Conservation (phyloP, 2,329 filamentous ascomycete genomes). For the Epicoccum nigrum region DNA sequence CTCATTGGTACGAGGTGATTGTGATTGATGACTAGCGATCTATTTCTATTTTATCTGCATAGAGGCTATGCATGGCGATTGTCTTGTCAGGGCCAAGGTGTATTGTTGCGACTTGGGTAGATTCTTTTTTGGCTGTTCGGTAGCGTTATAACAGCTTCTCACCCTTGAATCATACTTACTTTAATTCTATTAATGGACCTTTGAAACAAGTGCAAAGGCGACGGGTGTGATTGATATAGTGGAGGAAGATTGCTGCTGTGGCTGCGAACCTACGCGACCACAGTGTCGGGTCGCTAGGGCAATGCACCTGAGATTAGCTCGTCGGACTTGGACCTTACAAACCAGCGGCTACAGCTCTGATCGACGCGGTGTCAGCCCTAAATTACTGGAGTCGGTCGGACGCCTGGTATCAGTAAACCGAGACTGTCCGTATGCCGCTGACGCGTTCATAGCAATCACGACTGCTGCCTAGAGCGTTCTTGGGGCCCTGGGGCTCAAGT, state of each 20-base stretch:
- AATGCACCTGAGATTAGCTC: neutral
- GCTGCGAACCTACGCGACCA: neutral
- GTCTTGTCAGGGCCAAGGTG: neutral
- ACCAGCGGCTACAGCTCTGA: neutral
- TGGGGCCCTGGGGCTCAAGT: neutral
- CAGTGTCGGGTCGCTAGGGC: neutral
- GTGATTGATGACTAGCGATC: constrained; percentile 17
- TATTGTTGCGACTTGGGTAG: neutral
- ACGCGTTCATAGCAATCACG: neutral
- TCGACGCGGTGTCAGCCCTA: neutral
- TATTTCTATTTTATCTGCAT: neutral
- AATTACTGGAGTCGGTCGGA: neutral
- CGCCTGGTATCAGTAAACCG: neutral
- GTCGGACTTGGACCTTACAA: neutral
- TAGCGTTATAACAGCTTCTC: neutral
- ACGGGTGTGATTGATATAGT: no score
- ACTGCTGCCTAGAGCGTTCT: neutral
- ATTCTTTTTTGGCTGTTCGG: neutral
- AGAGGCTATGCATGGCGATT: neutral
- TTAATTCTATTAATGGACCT: no score
- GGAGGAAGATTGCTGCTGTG: neutral
- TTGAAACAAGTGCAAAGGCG: no score
- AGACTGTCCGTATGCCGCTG: neutral
- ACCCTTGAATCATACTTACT: neutral
- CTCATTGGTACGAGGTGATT: constrained; percentile 5